Evolutionary conservation across 148 eudicot genomes (phyloP).

Genomic region (Chenopodium berlandieri): DNA sequence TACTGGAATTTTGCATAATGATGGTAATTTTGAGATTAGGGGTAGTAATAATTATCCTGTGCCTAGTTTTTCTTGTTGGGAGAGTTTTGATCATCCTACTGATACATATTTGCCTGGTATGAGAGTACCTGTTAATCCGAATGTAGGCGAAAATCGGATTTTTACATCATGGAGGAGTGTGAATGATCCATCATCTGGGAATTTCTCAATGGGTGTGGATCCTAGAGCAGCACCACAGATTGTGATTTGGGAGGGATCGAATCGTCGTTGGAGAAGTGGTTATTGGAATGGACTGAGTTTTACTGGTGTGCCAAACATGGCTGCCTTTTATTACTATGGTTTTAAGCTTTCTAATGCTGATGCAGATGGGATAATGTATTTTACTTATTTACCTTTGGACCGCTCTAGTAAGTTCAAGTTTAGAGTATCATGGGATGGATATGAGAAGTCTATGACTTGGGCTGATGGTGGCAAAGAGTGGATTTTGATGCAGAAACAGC

Average conservation of each 20-base stretch:
- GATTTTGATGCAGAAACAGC: constrained; percentile 30
- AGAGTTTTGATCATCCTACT: constrained; percentile 58
- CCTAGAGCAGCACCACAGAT: constrained; percentile 53
- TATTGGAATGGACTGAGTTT: constrained; percentile 46
- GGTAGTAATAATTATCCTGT: constrained; percentile 13
- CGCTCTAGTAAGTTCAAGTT: constrained; percentile 28
- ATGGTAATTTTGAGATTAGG: constrained; percentile 38
- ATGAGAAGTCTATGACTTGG: constrained; percentile 30
- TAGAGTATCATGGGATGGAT: constrained; percentile 37
- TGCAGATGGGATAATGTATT: constrained; percentile 22
- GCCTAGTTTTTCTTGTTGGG: constrained; percentile 35
- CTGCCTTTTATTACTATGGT: constrained; percentile 34
- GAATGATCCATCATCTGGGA: constrained; percentile 56
- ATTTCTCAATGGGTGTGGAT: constrained; percentile 46
- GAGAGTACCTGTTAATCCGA: constrained; percentile 28
- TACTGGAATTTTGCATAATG: constrained; percentile 33
- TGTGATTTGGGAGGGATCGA: constrained; percentile 45
- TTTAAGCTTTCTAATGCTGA: constrained; percentile 37
- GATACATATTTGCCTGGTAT: constrained; percentile 59
- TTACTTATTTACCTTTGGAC: constrained; percentile 33
- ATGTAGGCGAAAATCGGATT: constrained; percentile 17
- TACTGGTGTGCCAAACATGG: constrained; percentile 39
- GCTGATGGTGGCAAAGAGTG: constrained; percentile 19
- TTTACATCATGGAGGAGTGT: constrained; percentile 52
- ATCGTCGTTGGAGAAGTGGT: constrained; percentile 55